phyloP scores from a whole-genome alignment of 371 early-diverging fungal species.

The Mucor saturninus region DNA sequence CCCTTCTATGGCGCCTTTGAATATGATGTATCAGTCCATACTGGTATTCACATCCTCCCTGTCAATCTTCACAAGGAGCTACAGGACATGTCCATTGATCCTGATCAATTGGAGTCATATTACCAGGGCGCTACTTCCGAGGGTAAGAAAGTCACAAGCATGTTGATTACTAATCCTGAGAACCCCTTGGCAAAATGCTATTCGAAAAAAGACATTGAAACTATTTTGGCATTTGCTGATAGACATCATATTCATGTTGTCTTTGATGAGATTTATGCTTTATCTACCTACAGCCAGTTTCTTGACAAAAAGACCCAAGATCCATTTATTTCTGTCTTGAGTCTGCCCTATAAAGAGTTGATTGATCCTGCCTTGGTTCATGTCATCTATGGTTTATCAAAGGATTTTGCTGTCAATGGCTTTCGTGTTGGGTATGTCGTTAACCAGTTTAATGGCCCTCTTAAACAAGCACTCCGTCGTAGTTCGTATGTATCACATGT shows the following conservation, averaged over 20 bases:
- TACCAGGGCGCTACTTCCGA: slow-evolving; percentile 36
- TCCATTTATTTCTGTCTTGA: slow-evolving; percentile 43
- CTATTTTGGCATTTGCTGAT: slow-evolving; percentile 63
- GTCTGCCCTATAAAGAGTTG: slow-evolving; percentile 53
- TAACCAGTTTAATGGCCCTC: slow-evolving; percentile 63
- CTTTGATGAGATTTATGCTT: slow-evolving; percentile 84
- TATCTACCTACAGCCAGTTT: slow-evolving; percentile 63
- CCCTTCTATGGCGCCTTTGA: slow-evolving; percentile 83
- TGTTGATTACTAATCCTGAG: slow-evolving; percentile 72
- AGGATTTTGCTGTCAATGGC: slow-evolving; percentile 79
- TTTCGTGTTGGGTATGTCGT: slow-evolving; percentile 69
- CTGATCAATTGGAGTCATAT: slow-evolving; percentile 46
- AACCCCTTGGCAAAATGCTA: slow-evolving; percentile 71
- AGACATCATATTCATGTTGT: slow-evolving; percentile 70
- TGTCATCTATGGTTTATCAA: slow-evolving; percentile 79
- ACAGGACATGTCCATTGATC: slow-evolving; percentile 34
- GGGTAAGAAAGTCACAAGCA: slow-evolving; percentile 51
- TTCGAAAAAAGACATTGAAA: slow-evolving; percentile 55
- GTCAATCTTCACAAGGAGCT: slow-evolving; percentile 37
- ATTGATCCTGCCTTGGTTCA: slow-evolving; percentile 70
- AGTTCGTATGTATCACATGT: slow-evolving; percentile 37
- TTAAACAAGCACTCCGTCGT: slow-evolving; percentile 42
- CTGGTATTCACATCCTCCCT: slow-evolving; percentile 54
- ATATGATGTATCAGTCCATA: slow-evolving; percentile 57
- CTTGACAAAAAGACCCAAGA: slow-evolving; percentile 4